Percentiles rank a stretch among this genome's conserved stretches.
Evolutionary conservation across 306 rosid genomes (phyloP).

Genomic region (Cajanus cajan): DNA sequence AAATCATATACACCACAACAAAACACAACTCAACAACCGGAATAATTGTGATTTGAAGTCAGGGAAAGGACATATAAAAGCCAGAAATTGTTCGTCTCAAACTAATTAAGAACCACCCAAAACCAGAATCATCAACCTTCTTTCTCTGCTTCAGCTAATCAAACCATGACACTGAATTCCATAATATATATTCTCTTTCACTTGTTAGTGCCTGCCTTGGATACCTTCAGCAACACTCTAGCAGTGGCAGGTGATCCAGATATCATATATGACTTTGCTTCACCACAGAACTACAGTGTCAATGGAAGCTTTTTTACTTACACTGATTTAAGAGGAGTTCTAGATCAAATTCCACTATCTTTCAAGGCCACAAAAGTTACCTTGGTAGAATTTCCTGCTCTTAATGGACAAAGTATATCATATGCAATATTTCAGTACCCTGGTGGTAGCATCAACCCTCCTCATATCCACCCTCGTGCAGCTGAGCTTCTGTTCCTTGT

Average conservation of each 20-base stretch:
- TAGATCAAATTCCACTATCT: background rate
- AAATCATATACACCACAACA: background rate
- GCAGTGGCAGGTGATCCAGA: constrained; percentile 28
- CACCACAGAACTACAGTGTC: background rate
- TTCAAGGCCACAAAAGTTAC: constrained; percentile 30
- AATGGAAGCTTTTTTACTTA: constrained; percentile 21
- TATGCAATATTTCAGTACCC: constrained; percentile 27
- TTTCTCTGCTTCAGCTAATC: background rate
- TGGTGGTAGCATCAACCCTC: constrained; percentile 35
- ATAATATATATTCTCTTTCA: background rate
- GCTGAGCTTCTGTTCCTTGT: constrained; percentile 38
- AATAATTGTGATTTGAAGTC: background rate
- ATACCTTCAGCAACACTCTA: background rate
- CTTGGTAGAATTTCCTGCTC: constrained; percentile 12
- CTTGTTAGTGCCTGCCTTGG: background rate
- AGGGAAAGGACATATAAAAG: background rate
- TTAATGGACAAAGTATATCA: constrained; percentile 21
- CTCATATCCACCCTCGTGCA: constrained; percentile 2
- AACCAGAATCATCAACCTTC: background rate
- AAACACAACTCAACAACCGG: background rate
- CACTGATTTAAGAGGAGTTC: background rate
- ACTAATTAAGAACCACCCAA: background rate
- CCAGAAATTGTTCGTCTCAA: background rate
- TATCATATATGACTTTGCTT: constrained; percentile 10
- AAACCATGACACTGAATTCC: background rate